Conservation (phyloP, 140 eudicot species). For the Anethum foeniculum region DNA sequence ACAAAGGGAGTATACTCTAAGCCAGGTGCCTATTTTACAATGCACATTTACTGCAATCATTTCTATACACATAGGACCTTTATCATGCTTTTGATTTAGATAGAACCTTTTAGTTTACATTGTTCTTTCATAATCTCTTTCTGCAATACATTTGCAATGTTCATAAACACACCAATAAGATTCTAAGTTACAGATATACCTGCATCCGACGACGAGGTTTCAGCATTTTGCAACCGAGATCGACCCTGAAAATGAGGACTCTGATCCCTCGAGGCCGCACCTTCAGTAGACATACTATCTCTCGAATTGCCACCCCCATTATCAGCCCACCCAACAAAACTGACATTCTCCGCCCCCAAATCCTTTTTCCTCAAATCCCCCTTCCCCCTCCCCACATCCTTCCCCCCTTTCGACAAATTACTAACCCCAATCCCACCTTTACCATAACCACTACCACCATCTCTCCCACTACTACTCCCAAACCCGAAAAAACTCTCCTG, state of each 20-base stretch:
- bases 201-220: slow-evolving; percentile 60
- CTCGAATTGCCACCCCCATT: slow-evolving; percentile 33
- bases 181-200: slow-evolving; percentile 19
- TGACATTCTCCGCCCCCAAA: slow-evolving; percentile 23
- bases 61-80: not conserved
- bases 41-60: not conserved
- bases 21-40: not conserved
- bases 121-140: not conserved
- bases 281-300: slow-evolving; percentile 45
- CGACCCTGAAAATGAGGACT: slow-evolving; percentile 59
- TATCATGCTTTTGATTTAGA: not conserved
- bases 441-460: slow-evolving; percentile 25
- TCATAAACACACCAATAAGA: not conserved
- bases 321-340: slow-evolving; percentile 32
- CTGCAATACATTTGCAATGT: not conserved
- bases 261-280: slow-evolving; percentile 41
- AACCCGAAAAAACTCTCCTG: slow-evolving; percentile 84
- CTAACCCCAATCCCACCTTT: slow-evolving; percentile 60
- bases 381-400: slow-evolving; percentile 18
- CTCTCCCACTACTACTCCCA: slow-evolving; percentile 24
- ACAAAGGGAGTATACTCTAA: not conserved
- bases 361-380: slow-evolving; percentile 16
- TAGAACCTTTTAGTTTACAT: not conserved
- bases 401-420: slow-evolving; percentile 55
- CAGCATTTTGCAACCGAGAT: slow-evolving; percentile 59